Conservation (phyloP, 139 green algal species). For the Chlamydomonas eustigma region DNA sequence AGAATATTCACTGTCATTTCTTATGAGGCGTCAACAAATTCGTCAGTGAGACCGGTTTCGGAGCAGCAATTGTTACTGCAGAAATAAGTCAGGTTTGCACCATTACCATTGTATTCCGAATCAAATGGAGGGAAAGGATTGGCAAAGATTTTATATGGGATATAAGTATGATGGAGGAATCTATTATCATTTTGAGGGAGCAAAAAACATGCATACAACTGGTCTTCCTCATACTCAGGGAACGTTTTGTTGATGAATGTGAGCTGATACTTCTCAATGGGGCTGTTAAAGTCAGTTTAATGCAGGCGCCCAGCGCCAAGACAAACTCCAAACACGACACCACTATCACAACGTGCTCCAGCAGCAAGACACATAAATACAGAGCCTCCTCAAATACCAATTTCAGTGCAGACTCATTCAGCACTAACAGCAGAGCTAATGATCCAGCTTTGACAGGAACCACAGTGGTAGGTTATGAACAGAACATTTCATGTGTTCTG, state of each 20-base stretch:
- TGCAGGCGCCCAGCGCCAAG: neutral
- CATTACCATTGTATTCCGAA: no score
- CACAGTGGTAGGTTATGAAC: neutral
- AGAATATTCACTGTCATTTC: no score
- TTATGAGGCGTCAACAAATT: no score
- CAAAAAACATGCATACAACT: neutral
- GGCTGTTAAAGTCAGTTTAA: neutral
- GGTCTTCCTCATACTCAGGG: neutral
- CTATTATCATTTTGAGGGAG: neutral
- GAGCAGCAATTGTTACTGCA: no score
- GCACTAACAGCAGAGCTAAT: neutral
- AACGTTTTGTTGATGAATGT: slow-evolving; percentile 9
- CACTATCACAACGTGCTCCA: neutral
- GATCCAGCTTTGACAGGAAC: slow-evolving; percentile 12
- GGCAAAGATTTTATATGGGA: slow-evolving; percentile 5
- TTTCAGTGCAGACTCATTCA: no score
- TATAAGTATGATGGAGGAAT: neutral
- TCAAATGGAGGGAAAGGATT: no score
- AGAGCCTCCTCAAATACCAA: neutral
- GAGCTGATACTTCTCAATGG: neutral
- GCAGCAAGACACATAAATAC: neutral
- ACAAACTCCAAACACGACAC: neutral
- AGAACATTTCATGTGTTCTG: no score
- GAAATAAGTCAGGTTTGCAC: no score
- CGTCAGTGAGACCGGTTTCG: no score